These are phyloP conservation scores for Arthroderma sp. DNA, from an alignment of 2,329 filamentous ascomycete species.

Conservation along the genomic window DNA sequence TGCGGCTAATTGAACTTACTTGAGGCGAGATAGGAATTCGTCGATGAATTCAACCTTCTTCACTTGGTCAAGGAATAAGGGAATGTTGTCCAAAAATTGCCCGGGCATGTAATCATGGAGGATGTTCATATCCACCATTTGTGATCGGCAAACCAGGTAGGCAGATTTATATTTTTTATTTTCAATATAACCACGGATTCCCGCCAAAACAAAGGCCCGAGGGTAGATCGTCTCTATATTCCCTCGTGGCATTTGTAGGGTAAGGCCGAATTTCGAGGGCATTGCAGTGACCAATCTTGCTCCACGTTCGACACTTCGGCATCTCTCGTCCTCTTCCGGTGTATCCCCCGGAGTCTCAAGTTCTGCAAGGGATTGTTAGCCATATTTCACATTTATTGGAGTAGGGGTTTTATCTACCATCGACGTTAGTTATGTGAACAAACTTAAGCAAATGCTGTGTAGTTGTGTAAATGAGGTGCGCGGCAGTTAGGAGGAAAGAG, in stretches of 20 bases:
- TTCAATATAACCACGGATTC: constrained; percentile 71
- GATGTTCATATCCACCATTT: constrained; percentile 96
- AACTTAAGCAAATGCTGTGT: constrained; percentile 90
- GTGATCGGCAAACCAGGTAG: constrained; percentile 77
- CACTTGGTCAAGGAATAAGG: constrained; percentile 71
- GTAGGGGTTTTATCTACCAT: constrained; percentile 42
- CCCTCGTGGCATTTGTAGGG: constrained; percentile 89
- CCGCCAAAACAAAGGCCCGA: constrained; percentile 79
- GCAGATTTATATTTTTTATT: constrained; percentile 69
- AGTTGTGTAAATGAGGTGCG: constrained; percentile 84
- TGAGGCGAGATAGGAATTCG: constrained; percentile 75
- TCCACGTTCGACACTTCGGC: constrained; percentile 81
- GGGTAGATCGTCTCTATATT: constrained; percentile 94
- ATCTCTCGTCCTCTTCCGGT: constrained; percentile 82
- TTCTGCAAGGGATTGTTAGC: constrained; percentile 37
- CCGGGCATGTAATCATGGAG: constrained; percentile 83
- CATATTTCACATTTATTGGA: constrained; percentile 15
- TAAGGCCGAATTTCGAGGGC: constrained; percentile 71
- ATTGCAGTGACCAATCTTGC: constrained; percentile 78
- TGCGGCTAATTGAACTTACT: constrained; percentile 38
- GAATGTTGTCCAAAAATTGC: constrained; percentile 67
- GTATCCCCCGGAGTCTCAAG: constrained; percentile 77
- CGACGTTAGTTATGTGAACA: constrained; percentile 59
- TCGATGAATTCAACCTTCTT: constrained; percentile 73
- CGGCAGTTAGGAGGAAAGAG: constrained; percentile 69